Conservation (phyloP, 1,139 yeast species). For the Nakaseomyces bracarensis region DNA sequence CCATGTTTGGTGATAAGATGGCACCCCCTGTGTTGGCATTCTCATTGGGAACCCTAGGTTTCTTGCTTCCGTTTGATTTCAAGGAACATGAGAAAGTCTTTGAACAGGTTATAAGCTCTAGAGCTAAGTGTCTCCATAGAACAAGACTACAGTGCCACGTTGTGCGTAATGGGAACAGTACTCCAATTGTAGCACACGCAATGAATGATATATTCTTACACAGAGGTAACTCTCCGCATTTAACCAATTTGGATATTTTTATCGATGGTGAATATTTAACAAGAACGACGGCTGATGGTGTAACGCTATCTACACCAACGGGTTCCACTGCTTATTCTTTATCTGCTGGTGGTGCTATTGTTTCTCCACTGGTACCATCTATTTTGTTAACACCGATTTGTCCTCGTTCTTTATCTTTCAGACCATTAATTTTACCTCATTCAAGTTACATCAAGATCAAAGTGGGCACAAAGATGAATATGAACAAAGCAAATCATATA, state of each 20-base stretch:
- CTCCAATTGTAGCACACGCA: conserved; percentile 45
- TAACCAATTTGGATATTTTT: conserved; percentile 70
- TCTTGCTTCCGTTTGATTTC: conserved; percentile 79
- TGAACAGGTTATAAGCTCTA: conserved; percentile 52
- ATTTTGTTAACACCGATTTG: conserved; percentile 82
- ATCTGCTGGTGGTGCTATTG: conserved; percentile 86
- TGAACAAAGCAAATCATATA: conserved; percentile 32
- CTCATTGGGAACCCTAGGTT: conserved; percentile 88
- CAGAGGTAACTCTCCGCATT: conserved; percentile 81
- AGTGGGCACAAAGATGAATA: conserved; percentile 38
- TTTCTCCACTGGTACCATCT: conserved; percentile 80
- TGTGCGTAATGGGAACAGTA: conserved; percentile 33
- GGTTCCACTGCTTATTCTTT: conserved; percentile 93
- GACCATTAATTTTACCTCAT: conserved; percentile 77
- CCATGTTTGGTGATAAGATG: conserved; percentile 51
- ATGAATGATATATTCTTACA: conserved; percentile 88
- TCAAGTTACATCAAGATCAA: conserved; percentile 60
- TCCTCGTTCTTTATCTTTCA: conserved; percentile 75
- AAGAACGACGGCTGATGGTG: conserved; percentile 87
- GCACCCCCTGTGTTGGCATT: conserved; percentile 89
- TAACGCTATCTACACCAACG: conserved; percentile 79
- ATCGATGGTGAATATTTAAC: conserved; percentile 79
- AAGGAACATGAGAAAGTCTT: conserved; percentile 54
- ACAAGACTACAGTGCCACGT: conserved; percentile 72
- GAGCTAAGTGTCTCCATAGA: conserved; percentile 66